Evolutionary conservation across 1,284 basidiomycete species (phyloP).

Genomic region (Mrakiaceae sp.): DNA sequence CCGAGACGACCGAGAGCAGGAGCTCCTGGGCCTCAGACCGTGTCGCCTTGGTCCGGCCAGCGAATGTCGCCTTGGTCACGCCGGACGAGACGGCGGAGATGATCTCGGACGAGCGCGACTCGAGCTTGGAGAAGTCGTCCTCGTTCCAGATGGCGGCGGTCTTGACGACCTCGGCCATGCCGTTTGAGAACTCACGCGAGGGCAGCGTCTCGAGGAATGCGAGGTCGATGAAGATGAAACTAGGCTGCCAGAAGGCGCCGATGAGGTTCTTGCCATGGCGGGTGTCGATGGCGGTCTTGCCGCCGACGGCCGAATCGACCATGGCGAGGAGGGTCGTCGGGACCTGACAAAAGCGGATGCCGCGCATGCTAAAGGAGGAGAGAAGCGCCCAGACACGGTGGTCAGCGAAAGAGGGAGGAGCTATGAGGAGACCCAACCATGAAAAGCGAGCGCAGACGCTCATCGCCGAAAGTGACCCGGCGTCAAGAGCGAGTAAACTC

Average conservation of each 20-base stretch:
- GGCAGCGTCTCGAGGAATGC: slow-evolving; percentile 92
- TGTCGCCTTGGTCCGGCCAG: slow-evolving; percentile 53
- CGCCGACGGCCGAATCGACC: slow-evolving; percentile 96
- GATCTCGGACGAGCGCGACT: slow-evolving; percentile 70
- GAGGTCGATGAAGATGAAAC: slow-evolving; percentile 94
- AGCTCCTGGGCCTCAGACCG: slow-evolving; percentile 59
- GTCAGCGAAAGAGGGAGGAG: neutral
- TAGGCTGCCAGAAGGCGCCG: slow-evolving; percentile 96
- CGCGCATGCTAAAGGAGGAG: slow-evolving; percentile 53
- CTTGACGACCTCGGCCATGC: slow-evolving; percentile 99
- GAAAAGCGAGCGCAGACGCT: neutral
- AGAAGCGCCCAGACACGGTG: too few relatives aligned
- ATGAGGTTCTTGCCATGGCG: slow-evolving; percentile 95
- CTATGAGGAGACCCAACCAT: slow-evolving; percentile 11
- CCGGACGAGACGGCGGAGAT: slow-evolving; percentile 69
- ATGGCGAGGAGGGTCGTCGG: slow-evolving; percentile 94
- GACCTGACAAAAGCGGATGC: slow-evolving; percentile 86
- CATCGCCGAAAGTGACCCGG: neutral
- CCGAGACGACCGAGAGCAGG: slow-evolving; percentile 64
- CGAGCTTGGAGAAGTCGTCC: slow-evolving; percentile 69
- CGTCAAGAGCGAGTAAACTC: neutral
- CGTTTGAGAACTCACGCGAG: slow-evolving; percentile 86
- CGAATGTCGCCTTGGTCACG: slow-evolving; percentile 41
- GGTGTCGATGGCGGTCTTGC: slow-evolving; percentile 97
- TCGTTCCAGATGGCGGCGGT: slow-evolving; percentile 95